Percentiles rank a stretch among this genome's conserved stretches.
Evolutionary conservation across 2,329 filamentous ascomycete genomes (phyloP).

Genomic region (Pezicula neosporulosa): DNA sequence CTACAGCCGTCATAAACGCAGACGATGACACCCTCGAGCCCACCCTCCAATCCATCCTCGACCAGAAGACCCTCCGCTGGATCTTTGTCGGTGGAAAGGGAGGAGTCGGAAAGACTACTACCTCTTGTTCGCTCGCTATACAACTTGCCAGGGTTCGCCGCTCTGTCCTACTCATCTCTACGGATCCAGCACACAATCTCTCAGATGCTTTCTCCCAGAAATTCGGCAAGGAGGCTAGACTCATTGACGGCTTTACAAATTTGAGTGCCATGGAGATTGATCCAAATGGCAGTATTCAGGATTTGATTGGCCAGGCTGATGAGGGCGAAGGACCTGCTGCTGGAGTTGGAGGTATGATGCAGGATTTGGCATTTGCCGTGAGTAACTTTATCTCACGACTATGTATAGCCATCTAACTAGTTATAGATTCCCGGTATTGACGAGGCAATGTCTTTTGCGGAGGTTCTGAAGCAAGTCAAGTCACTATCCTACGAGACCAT

Average conservation of each 20-base stretch:
- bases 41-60: constrained; percentile 88
- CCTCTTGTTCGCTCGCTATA: constrained; percentile 95
- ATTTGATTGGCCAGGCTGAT: constrained; percentile 75
- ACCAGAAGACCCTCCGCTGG: constrained; percentile 94
- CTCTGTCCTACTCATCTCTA: constrained; percentile 95
- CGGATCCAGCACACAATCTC: constrained; percentile 96
- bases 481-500: constrained; percentile 98
- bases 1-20: constrained; percentile 43
- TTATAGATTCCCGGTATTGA: constrained; percentile 94
- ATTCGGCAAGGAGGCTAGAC: constrained; percentile 95
- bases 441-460: constrained; percentile 99
- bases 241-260: constrained; percentile 89
- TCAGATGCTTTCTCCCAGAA: constrained; percentile 98
- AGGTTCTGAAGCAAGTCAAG: constrained; percentile 99
- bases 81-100: constrained; percentile 99
- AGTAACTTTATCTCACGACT: constrained; percentile 28
- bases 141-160: constrained; percentile 94
- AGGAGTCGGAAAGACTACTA: constrained; percentile 99
- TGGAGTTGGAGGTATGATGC: constrained; percentile 92
- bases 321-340: constrained; percentile 71
- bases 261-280: constrained; percentile 99
- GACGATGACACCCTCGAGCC: constrained; percentile 87
- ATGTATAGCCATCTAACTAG: constrained; percentile 2
- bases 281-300: constrained; percentile 95
- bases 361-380: constrained; percentile 94